Conservation (phyloP, 371 early-diverging fungal species). For the Mucor velutinosus region DNA sequence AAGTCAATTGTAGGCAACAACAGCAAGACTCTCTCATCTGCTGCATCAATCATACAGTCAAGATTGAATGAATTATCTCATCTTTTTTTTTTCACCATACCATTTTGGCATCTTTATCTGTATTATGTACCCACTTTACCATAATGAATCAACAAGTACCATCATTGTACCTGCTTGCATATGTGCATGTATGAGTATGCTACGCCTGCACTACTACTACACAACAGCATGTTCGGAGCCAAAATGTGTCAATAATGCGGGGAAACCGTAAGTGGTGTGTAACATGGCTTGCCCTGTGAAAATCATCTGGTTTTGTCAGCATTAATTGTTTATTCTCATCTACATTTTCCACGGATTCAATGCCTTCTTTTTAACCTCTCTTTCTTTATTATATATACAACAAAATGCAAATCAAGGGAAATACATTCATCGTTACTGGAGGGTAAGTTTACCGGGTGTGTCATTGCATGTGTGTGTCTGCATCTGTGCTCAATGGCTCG, state of each 20-base stretch:
- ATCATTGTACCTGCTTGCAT: not conserved
- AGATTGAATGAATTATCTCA: too few relatives aligned
- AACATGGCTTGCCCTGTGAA: constrained; percentile 6
- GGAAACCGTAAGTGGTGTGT: not conserved
- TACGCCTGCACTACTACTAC: not conserved
- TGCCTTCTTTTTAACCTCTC: not conserved
- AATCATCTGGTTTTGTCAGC: constrained; percentile 6
- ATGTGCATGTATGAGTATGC: not conserved
- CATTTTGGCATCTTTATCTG: not conserved
- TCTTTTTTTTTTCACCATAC: too few relatives aligned
- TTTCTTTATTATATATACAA: not conserved
- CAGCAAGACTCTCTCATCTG: too few relatives aligned
- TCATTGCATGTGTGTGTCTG: not conserved
- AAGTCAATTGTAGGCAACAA: too few relatives aligned
- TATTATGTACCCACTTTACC: not conserved
- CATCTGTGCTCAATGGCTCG: not conserved
- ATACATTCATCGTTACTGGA: constrained; percentile 62
- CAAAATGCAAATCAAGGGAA: constrained; percentile 52
- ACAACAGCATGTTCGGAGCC: not conserved
- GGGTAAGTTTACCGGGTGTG: constrained; percentile 34
- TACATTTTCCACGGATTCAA: not conserved
- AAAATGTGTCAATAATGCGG: not conserved
- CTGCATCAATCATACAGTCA: too few relatives aligned
- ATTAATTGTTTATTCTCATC: not conserved
- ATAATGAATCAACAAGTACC: not conserved